Evolutionary conservation across 768 basidiomycete species (phyloP), one percentile per base, ranked within the genome.

Genomic region (Holtermanniella nyarrowii): DNA sequence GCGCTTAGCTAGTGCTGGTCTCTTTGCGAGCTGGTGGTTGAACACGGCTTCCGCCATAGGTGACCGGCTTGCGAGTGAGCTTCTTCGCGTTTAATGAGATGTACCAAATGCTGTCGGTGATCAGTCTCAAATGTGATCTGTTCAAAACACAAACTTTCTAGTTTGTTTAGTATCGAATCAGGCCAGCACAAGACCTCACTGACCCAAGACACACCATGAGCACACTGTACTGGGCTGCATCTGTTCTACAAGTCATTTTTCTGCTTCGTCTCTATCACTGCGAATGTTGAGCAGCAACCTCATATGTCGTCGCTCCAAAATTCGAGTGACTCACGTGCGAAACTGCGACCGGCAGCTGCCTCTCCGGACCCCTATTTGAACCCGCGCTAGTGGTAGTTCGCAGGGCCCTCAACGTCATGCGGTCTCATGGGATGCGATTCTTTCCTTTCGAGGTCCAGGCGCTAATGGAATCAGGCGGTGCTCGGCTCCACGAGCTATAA

Each of bases 31-130:
- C 24, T 61, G 77, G 49, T 86, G 77, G 54, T 74, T 76, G 25
- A 91, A 76, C 21, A 91, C 85, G 1, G 88, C 89, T 73, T 90
- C 87, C 25, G 88, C 89, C 81, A 93, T 87, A 0, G 89, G 88
- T 21, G 86, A 88, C 26, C 89, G 82, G 66, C 88, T 71, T 37
- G 7, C 31, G 31, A 37, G 31, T 37, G 7, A 16, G 31, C 31
- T 37, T 7, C 16, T 37, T 37, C 10, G 16, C 7, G 10, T 37
- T 37, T 7, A 20, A 26, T 23, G 12, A 16, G 31, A 26, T 44
- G 21, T 16, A 53, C 50, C 53, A 56, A 4, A 53, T 50, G 39
- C 52, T 51, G 41, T 16, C 14, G 31, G 47, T 26, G 5, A 23
- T 43, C 14, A 4, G 27, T 21, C 42, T 18, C 12, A 5, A 44